These are phyloP conservation scores for Ophioceras dolichostomum DNA, from an alignment of 2,329 filamentous ascomycete species.

Conservation along the genomic window DNA sequence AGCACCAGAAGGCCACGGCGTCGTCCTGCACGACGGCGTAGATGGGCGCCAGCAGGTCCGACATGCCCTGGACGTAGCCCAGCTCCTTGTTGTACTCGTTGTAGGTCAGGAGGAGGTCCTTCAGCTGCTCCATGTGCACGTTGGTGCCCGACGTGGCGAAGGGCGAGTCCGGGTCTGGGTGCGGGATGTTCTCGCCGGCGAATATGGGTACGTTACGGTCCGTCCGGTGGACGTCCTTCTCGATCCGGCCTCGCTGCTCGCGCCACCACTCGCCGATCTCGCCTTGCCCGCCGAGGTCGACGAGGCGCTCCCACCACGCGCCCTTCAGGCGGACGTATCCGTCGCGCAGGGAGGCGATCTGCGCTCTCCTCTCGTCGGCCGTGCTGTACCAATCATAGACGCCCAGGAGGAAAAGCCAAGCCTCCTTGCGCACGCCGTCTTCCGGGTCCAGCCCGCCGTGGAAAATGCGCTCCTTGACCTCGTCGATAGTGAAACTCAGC, in stretches of 20 bases:
- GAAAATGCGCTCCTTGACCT: slow-evolving; percentile 95
- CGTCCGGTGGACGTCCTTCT: slow-evolving; percentile 97
- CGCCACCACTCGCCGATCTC: slow-evolving; percentile 94
- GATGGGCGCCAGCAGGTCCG: slow-evolving; percentile 85
- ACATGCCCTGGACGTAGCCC: slow-evolving; percentile 98
- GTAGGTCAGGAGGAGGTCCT: slow-evolving; percentile 97
- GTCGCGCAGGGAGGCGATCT: slow-evolving; percentile 76
- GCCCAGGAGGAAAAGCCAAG: slow-evolving; percentile 87
- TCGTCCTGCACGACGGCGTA: slow-evolving; percentile 96
- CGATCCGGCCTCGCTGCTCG: slow-evolving; percentile 85
- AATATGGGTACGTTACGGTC: slow-evolving; percentile 94
- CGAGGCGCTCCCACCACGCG: slow-evolving; percentile 88
- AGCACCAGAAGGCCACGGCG: slow-evolving; percentile 92
- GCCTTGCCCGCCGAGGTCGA: slow-evolving; percentile 66
- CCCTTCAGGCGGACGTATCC: slow-evolving; percentile 92
- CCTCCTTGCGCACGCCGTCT: slow-evolving; percentile 89
- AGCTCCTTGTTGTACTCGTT: slow-evolving; percentile 95
- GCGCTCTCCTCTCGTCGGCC: slow-evolving; percentile 67
- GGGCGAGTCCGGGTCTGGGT: slow-evolving; percentile 90
- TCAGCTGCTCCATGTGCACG: slow-evolving; percentile 96
- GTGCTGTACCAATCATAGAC: slow-evolving; percentile 92
- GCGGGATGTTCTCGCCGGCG: slow-evolving; percentile 88
- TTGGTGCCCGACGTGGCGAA: slow-evolving; percentile 92
- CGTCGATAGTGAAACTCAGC: slow-evolving; percentile 69
- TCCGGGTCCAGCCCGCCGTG: slow-evolving; percentile 83